Conservation (phyloP, 73 alveolate genomes). For the Paramecium octaurelia region DNA sequence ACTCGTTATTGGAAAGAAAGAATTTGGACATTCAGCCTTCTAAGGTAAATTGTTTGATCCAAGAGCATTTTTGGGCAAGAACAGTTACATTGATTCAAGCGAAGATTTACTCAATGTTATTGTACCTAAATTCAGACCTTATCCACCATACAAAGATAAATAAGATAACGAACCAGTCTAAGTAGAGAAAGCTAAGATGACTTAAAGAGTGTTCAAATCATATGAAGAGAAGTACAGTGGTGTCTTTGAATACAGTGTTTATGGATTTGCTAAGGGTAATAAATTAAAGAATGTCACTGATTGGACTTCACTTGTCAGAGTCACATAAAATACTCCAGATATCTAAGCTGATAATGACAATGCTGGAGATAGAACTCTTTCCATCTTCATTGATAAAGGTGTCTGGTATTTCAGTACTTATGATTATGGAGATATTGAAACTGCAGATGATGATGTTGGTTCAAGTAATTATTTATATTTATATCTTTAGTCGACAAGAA, state of each 20-base stretch:
- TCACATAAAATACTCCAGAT: conserved; percentile 40
- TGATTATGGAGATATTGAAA: conserved; percentile 46
- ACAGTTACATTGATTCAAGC: not conserved
- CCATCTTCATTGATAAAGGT: not conserved
- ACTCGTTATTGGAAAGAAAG: conserved; percentile 19
- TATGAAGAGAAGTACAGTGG: too few species aligned
- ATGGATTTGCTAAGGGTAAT: too few species aligned
- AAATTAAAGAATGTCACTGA: too few species aligned
- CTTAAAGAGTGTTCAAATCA: too few species aligned
- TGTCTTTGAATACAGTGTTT: too few species aligned
- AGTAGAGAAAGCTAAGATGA: not conserved
- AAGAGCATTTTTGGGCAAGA: not conserved
- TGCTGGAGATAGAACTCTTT: conserved; percentile 46
- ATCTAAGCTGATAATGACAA: conserved; percentile 20
- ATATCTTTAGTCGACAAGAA: not conserved
- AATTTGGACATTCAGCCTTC: conserved; percentile 23
- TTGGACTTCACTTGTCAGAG: too few species aligned
- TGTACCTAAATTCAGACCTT: conserved; percentile 32
- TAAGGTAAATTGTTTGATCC: conserved; percentile 43
- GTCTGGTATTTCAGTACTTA: not conserved
- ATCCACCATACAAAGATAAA: conserved; percentile 44
- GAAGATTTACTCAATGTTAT: not conserved
- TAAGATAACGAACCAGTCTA: conserved; percentile 40
- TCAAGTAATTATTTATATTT: not conserved
- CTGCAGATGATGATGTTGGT: conserved; percentile 18